Conservation (phyloP, 805 yeast genomes). For the Wickerhamomyces queroliae region DNA sequence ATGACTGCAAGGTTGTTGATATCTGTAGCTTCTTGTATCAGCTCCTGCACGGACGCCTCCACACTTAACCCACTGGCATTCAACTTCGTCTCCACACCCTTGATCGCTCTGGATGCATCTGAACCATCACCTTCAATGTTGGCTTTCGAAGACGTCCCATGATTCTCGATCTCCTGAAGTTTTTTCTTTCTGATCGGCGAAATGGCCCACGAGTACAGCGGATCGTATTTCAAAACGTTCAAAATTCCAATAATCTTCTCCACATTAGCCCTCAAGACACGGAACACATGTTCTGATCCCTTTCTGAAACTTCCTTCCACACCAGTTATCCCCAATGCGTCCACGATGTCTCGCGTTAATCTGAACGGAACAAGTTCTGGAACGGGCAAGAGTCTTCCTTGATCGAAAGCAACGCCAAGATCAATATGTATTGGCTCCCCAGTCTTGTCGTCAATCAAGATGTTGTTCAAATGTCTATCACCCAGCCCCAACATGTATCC, state of each 20-base stretch:
- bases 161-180: conserved; percentile 34
- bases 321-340: conserved; percentile 84
- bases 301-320: conserved; percentile 69
- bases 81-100: conserved; percentile 66
- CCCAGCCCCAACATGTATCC: conserved; percentile 91
- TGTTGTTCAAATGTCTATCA: conserved; percentile 90
- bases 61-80: conserved; percentile 61
- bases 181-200: conserved; percentile 64
- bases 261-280: conserved; percentile 57
- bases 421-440: conserved; percentile 97
- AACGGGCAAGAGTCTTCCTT: conserved; percentile 73
- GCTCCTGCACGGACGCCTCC: conserved; percentile 79
- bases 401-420: conserved; percentile 94
- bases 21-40: conserved; percentile 72
- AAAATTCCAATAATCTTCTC: conserved; percentile 75
- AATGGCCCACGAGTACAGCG: conserved; percentile 85
- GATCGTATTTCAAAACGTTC: conserved; percentile 87
- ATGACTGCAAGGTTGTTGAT: conserved; percentile 63
- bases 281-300: conserved; percentile 68
- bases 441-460: conserved; percentile 67
- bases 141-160: background rate
- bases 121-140: conserved; percentile 17
- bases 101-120: conserved; percentile 78
- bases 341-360: conserved; percentile 78
- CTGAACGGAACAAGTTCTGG: conserved; percentile 95